phyloP scores from a whole-genome alignment of 2,329 filamentous ascomycete genomes.

The Scolecobasidium constrictum region DNA sequence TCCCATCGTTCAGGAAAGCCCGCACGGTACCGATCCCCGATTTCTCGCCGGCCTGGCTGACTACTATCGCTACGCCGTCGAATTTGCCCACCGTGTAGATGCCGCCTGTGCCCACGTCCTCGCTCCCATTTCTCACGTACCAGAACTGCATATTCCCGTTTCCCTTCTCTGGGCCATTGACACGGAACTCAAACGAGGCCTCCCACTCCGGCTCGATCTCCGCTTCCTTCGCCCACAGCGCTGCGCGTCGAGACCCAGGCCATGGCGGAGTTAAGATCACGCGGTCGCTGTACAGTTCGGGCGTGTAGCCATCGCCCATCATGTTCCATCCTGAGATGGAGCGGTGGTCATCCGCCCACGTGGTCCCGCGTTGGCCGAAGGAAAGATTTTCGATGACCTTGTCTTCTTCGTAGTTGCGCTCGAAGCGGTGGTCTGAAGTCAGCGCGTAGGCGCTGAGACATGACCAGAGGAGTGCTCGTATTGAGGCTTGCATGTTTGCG shows the following conservation, averaged over 20 bases:
- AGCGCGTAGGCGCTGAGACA: too few species aligned
- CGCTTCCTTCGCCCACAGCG: constrained; percentile 63
- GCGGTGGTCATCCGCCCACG: constrained; percentile 53
- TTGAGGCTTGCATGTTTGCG: too few species aligned
- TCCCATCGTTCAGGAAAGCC: constrained; percentile 89
- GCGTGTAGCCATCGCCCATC: constrained; percentile 43
- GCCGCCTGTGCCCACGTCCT: constrained; percentile 54
- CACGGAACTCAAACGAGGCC: constrained; percentile 77
- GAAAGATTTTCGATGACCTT: constrained; percentile 58
- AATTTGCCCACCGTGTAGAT: constrained; percentile 79
- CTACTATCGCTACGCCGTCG: constrained; percentile 81
- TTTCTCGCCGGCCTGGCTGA: constrained; percentile 73
- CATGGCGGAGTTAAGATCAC: constrained; percentile 81
- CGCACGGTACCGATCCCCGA: constrained; percentile 75
- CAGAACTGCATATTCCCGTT: constrained; percentile 89
- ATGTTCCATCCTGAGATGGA: constrained; percentile 46
- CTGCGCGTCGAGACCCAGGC: constrained; percentile 75
- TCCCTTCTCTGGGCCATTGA: constrained; percentile 72
- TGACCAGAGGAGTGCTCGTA: too few species aligned
- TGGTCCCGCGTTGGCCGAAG: constrained; percentile 60
- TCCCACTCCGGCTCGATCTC: constrained; percentile 62
- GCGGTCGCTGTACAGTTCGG: constrained; percentile 70
- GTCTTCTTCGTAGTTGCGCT: constrained; percentile 5
- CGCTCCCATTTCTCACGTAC: constrained; percentile 60
- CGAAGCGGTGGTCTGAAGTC: not conserved